These are phyloP conservation scores for Cladophialophora carrionii DNA, from an alignment of 2,329 filamentous ascomycete genomes.

Conservation along the genomic window DNA sequence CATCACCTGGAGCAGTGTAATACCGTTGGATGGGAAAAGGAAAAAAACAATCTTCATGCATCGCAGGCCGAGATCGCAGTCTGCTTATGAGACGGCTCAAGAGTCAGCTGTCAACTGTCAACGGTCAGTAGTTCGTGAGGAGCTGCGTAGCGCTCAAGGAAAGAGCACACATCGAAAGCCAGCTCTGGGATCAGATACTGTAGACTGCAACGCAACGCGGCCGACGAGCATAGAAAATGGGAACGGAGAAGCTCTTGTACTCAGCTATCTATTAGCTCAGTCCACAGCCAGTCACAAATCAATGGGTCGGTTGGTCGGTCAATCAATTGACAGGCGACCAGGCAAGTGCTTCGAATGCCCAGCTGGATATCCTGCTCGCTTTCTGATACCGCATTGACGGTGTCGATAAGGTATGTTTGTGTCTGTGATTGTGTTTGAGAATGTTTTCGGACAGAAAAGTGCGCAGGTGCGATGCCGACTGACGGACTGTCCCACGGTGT, in stretches of 20 bases:
- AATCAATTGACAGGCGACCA: background rate
- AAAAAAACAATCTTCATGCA: background rate
- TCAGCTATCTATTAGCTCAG: background rate
- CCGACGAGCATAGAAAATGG: background rate
- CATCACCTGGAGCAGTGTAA: background rate
- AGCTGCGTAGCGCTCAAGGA: background rate
- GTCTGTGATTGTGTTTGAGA: background rate
- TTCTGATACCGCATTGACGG: background rate
- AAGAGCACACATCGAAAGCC: background rate
- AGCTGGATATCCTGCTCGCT: background rate
- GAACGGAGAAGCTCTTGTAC: background rate
- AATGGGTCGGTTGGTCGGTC: background rate
- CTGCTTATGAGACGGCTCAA: background rate
- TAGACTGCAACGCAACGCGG: background rate
- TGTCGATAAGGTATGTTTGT: background rate
- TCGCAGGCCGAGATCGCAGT: background rate
- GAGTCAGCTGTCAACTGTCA: background rate
- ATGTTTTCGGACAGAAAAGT: background rate
- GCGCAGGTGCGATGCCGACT: background rate
- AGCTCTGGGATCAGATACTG: background rate
- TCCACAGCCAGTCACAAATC: background rate
- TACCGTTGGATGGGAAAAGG: background rate
- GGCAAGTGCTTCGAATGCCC: no score
- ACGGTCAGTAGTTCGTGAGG: background rate
- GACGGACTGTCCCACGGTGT: background rate